Base-by-base conservation (phyloP, 2,329 filamentous ascomycete genomes). In the Trichophyton mentagrophytes region DNA sequence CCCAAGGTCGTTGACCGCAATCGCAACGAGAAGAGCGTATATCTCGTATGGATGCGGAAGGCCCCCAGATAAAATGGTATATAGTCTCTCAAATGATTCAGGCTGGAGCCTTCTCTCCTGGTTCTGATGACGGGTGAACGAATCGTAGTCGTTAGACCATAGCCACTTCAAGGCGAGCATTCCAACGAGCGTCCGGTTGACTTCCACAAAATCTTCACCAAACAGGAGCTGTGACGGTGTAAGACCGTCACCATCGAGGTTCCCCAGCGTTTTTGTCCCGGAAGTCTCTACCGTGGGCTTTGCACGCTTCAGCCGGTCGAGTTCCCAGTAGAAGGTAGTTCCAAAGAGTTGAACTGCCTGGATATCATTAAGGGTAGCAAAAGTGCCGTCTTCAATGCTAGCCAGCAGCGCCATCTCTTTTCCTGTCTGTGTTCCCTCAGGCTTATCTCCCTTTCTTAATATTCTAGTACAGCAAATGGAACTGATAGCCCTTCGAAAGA, bases 131-230 rank as follows among this genome's bases (percentile, higher is more conserved):
- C 57, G 57, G 1, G 68, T 69, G 38, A 76, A 72, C 13, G 60
- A 60, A 7, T 69, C 65, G 60, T 75, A 76, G 27, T 74, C 65
- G n/a, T 64, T 64, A 4, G 68, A 69, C 22, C 69, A 65, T 15
- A 75, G 65, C 74, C 73, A 76, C 61, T 71, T 70, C 53, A 75
- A 59, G 1, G 71, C 66, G 40, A 75, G 62, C 17, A 75, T 64
- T 17, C 72, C 70, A 27, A 73, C 68, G 5, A 75, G 66, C 0
- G 74, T 76, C 20, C 74, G 72, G 57, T 76, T 75, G 40, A 76
- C 69, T 64, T 76, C 74, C 7, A 44, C 47, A 51, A 69, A 74
- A n/a, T 75, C 67, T 9, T 62, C 27, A 2, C 59, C 65, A 42
- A 67, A 74, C 1, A 74, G 61, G 3, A 68, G 64, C 11, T 67